These are phyloP conservation scores for Henningerozyma blattae DNA, from an alignment of 805 yeast genomes.

Conservation along the genomic window DNA sequence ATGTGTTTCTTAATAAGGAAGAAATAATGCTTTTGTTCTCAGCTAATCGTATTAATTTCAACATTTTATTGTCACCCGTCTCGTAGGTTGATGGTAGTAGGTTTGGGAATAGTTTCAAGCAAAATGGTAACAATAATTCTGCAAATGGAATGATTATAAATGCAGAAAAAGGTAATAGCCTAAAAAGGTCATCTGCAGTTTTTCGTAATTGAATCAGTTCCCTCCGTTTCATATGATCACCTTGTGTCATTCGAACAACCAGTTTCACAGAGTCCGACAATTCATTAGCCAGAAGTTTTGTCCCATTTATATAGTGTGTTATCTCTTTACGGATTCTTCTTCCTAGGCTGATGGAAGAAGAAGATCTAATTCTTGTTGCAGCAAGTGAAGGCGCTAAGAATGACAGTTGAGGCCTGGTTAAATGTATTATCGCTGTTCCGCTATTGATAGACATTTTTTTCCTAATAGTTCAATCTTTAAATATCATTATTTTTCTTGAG, in stretches of 20 bases:
- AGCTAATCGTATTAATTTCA: constrained; percentile 39
- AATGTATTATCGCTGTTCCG: no score
- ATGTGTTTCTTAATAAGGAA: constrained; percentile 48
- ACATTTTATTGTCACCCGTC: constrained; percentile 43
- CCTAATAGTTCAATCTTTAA: no score
- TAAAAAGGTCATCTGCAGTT: constrained; percentile 69
- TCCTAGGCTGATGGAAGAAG: constrained; percentile 1
- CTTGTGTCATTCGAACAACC: constrained; percentile 66
- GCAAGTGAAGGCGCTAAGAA: no score
- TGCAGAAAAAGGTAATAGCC: constrained; percentile 85
- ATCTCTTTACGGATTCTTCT: constrained; percentile 72
- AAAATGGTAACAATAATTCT: constrained; percentile 77
- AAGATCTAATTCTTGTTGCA: background rate
- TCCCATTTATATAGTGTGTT: constrained; percentile 86
- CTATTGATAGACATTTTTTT: no score
- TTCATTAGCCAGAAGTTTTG: constrained; percentile 83
- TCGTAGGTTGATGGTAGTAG: constrained; percentile 86
- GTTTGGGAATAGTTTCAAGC: constrained; percentile 80
- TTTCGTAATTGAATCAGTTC: constrained; percentile 79
- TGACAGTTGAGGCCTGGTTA: no score
- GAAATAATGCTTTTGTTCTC: constrained; percentile 51
- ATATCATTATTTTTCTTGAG: no score
- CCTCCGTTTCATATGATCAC: constrained; percentile 86
- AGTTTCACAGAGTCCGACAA: constrained; percentile 71
- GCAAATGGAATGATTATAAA: constrained; percentile 87